phyloP scores from a whole-genome alignment of 2,329 filamentous ascomycete species.

The Phaeophleospora eucalypticola region DNA sequence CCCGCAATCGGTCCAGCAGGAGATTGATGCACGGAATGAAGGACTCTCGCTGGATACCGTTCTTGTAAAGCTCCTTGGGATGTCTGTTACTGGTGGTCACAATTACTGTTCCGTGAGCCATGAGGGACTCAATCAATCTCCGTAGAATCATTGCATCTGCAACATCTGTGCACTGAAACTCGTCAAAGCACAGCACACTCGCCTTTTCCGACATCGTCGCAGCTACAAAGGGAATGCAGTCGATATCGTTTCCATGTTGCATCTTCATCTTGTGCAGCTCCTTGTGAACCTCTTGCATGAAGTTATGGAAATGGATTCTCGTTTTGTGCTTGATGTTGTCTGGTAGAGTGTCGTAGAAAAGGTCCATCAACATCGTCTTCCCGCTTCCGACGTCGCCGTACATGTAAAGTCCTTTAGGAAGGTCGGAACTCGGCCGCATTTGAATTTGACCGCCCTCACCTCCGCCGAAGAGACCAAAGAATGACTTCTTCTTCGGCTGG shows the following conservation, averaged over 20 bases:
- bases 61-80: slow-evolving; percentile 93
- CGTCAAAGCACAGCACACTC: slow-evolving; percentile 92
- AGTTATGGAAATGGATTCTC: slow-evolving; percentile 97
- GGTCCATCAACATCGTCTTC: slow-evolving; percentile 99
- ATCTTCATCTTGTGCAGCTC: slow-evolving; percentile 87
- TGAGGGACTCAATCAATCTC: slow-evolving; percentile 78
- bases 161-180: slow-evolving; percentile 98
- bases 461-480: slow-evolving; percentile 59
- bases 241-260: slow-evolving; percentile 80
- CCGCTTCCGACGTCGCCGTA: slow-evolving; percentile 95
- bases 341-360: slow-evolving; percentile 92
- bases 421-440: slow-evolving; percentile 60
- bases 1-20: slow-evolving; percentile 74
- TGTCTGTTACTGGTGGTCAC: slow-evolving; percentile 97
- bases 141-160: slow-evolving; percentile 97
- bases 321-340: slow-evolving; percentile 75
- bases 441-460: slow-evolving; percentile 22
- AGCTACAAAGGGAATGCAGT: slow-evolving; percentile 85
- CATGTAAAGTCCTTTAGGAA: slow-evolving; percentile 88
- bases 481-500: slow-evolving; percentile 47
- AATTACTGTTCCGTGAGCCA: slow-evolving; percentile 94
- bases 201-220: slow-evolving; percentile 85
- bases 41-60: slow-evolving; percentile 91
- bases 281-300: slow-evolving; percentile 97
- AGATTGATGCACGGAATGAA: slow-evolving; percentile 95